A percentile compares a stretch with the other conserved stretches of the same genome.
phyloP scores from a whole-genome alignment of 2,329 filamentous ascomycete genomes.

The Pyricularia sp. region DNA sequence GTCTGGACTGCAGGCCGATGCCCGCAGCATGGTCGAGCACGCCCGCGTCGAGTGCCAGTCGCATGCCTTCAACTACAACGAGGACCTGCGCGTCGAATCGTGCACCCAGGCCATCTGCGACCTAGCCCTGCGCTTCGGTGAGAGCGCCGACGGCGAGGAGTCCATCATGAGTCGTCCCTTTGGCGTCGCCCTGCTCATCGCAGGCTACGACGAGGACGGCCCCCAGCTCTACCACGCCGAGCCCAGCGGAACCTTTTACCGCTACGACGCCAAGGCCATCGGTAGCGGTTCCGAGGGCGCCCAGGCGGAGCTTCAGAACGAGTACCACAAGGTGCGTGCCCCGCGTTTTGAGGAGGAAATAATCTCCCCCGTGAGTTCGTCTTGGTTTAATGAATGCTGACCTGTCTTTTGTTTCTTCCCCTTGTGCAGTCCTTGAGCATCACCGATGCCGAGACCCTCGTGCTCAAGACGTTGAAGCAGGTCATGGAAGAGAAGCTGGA shows the following conservation, averaged over 20 bases:
- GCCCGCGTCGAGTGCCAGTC: conserved; percentile 95
- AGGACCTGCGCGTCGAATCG: conserved; percentile 89
- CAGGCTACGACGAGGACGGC: conserved; percentile 93
- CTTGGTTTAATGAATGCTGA: not conserved
- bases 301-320: conserved; percentile 95
- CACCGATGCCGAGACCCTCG: conserved; percentile 84
- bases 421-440: conserved; percentile 70
- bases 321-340: conserved; percentile 76
- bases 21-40: conserved; percentile 96
- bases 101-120: conserved; percentile 99
- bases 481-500: conserved; percentile 99
- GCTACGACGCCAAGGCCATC: conserved; percentile 98
- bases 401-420: not conserved
- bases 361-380: not conserved
- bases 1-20: conserved; percentile 95
- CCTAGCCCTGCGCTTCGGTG: conserved; percentile 88
- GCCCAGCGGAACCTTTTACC: conserved; percentile 96
- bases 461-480: conserved; percentile 97
- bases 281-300: conserved; percentile 95
- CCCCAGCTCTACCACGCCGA: conserved; percentile 97
- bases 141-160: conserved; percentile 95
- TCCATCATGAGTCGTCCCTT: conserved; percentile 98
- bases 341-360: not conserved
- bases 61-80: conserved; percentile 96
- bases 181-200: conserved; percentile 91